Evolutionary conservation across 2,329 filamentous ascomycete species (phyloP), one percentile per base, ranked within the genome.

Genomic region (Fusarium coicis): DNA sequence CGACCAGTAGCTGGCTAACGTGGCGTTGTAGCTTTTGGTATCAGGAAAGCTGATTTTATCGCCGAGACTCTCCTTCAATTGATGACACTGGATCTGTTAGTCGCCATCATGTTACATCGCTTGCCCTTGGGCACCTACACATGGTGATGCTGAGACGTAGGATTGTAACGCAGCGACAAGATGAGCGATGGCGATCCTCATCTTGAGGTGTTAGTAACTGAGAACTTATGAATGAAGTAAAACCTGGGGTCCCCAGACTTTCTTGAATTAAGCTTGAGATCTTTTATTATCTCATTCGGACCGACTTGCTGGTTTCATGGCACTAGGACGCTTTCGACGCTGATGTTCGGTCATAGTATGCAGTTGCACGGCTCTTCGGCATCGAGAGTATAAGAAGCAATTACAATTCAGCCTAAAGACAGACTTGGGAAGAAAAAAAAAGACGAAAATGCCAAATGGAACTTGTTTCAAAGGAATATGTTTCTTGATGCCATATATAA

Each of bases 391-490:
- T 37, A 4, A 52, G 9, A n/a, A 37, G 6, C 4, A 40, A n/a
- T 10, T 28, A 0, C 14, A 18, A 18, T 40, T 40, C 23, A 54
- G 50, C 50, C 34, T 40, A n/a, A 54, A 50, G 5, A 7, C 12
- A 32, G 0, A 34, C 4, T 7, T 2, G 10, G 21, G 23, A 2
- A 19, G 15, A 10, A 10, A 11, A 4, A 4, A 16, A 12, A 32
- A 32, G 30, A 5, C 11, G 30, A 12, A 32, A 32, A 12, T 12
- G 11, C 5, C 11, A 12, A 12, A 32, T 32, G 11, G 11, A 3
- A 11, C 1, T 4, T 28, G 4, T 7, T 40, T n/a, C 0, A 4
- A 12, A 14, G 2, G 19, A 7, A 18, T n/a, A 10, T n/a, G 19
- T n/a, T 53, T 16, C 12, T 37, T 39, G 19, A 18, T 16, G 4